Conservation (phyloP, 2,329 filamentous ascomycete genomes). For the Colletotrichum sp. region DNA sequence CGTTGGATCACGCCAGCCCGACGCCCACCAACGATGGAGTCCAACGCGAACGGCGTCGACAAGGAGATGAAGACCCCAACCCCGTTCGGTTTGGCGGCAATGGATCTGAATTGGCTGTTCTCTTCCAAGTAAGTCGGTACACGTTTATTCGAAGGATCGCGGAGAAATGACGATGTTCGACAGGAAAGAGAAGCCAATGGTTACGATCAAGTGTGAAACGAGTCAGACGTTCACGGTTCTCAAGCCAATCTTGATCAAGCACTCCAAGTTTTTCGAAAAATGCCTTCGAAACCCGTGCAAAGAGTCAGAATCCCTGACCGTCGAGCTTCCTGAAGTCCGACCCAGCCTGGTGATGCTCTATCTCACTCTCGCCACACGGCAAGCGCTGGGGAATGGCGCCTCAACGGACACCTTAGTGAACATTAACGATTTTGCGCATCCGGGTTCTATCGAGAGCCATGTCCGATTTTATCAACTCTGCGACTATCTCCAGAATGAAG, state of each 20-base stretch:
- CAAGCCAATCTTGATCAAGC: fast-evolving
- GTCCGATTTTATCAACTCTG: not conserved
- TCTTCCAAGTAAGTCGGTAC: too few species aligned
- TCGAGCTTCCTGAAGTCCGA: fast-evolving
- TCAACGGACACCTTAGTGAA: fast-evolving
- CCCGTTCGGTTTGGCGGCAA: too few species aligned
- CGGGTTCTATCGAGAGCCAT: too few species aligned
- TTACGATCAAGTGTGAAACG: too few species aligned
- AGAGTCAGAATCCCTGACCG: fast-evolving
- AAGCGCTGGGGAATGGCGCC: fast-evolving
- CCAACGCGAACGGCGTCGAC: too few species aligned
- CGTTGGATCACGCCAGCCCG: fast-evolving
- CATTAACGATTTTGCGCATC: too few species aligned
- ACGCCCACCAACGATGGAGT: fast-evolving
- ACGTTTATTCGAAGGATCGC: too few species aligned
- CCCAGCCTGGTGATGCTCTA: fast-evolving
- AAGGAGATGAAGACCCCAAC: too few species aligned
- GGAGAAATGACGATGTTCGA: too few species aligned
- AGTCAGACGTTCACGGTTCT: not conserved
- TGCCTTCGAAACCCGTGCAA: not conserved
- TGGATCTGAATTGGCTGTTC: not conserved
- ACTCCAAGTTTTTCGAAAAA: fast-evolving
- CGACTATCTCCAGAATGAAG: not conserved
- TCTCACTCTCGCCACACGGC: fast-evolving
- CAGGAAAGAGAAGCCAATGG: too few species aligned